A percentile compares a stretch with the other conserved stretches of the same genome.
Conservation (phyloP, 2,329 filamentous ascomycete species). For the Cladophialophora chaetospira region DNA sequence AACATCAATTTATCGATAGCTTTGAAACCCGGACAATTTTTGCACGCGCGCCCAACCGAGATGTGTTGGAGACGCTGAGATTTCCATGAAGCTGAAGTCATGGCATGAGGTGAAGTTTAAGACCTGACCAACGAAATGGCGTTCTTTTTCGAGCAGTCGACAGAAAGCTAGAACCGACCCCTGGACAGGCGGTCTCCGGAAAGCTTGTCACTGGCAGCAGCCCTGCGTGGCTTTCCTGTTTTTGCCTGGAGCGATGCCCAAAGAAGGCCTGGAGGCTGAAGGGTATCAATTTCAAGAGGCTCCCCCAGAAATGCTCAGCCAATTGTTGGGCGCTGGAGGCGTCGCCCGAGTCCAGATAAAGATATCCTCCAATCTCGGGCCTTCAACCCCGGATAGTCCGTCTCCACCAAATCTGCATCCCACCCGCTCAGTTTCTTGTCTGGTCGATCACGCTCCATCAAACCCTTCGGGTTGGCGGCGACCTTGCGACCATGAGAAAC, state of each 20-base stretch:
- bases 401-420: slow-evolving; percentile 8
- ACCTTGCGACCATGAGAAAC: slow-evolving; percentile 7
- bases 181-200: too few species aligned
- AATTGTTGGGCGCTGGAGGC: background rate
- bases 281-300: slow-evolving; percentile 9
- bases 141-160: background rate
- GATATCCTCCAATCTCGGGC: slow-evolving; percentile 17
- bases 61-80: background rate
- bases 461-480: background rate
- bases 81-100: background rate
- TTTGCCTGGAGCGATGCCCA: background rate
- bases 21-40: background rate
- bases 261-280: slow-evolving; percentile 1
- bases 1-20: background rate
- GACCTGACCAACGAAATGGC: slow-evolving; percentile 10
- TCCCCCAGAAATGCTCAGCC: slow-evolving; percentile 25
- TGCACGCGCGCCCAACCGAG: background rate
- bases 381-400: slow-evolving; percentile 1
- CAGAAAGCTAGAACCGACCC: background rate
- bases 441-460: slow-evolving; percentile 1
- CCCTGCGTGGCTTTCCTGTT: background rate
- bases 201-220: too few species aligned
- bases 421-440: slow-evolving; percentile 2
- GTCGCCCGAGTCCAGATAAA: background rate
- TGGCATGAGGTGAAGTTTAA: background rate